Base-by-base conservation (phyloP, 2,329 filamentous ascomycete genomes). In the Sporothrix luriei region DNA sequence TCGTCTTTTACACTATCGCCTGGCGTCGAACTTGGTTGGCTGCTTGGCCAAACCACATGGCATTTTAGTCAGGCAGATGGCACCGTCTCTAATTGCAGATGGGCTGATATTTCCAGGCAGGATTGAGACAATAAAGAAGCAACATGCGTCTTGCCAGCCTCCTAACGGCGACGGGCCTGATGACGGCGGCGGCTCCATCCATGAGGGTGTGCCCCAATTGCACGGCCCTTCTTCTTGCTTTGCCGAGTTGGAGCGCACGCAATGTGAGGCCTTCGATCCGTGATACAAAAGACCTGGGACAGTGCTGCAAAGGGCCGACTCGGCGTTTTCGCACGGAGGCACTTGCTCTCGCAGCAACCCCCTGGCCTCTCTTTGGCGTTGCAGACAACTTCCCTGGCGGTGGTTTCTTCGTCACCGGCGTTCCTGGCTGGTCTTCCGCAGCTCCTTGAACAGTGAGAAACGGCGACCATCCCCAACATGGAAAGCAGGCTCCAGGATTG, bases 401-500 rank as follows among this genome's bases (percentile, higher is more conserved):
- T 66, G 19, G 26, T 46, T 46, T 46, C 11, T 16, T 48, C 29
- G n/a, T 52, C 46, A 29, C 46, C 46, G 67, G 67, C 55, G 67
- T 61, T 68, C 55, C 55, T 68, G 67, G 67, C 43, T 49, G 19
- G n/a, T 10, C 16, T 52, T 61, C 66, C 66, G 66, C 29, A 38
- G 66, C 43, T 68, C 54, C 66, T 68, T 68, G 2, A 29, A 29
- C 54, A 51, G 19, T 62, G 67, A 29, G 57, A n/a, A 13, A 62
- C 43, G 43, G 55, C 26, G 29, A 19, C 67, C 55, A 62, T 62
- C 46, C 54, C 67, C 46, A 68, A 68, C 46, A 54, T 13, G 67
- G 67, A 55, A 67, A 62, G 13, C 54, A 68, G 55, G 57, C 54
- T 62, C 40, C 54, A 68, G 55, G 57, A 62, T 62, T 51, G 55